Evolutionary conservation across 2,329 filamentous ascomycete genomes (phyloP), one percentile per base, ranked within the genome.

Genomic region (Xylaria sp.): DNA sequence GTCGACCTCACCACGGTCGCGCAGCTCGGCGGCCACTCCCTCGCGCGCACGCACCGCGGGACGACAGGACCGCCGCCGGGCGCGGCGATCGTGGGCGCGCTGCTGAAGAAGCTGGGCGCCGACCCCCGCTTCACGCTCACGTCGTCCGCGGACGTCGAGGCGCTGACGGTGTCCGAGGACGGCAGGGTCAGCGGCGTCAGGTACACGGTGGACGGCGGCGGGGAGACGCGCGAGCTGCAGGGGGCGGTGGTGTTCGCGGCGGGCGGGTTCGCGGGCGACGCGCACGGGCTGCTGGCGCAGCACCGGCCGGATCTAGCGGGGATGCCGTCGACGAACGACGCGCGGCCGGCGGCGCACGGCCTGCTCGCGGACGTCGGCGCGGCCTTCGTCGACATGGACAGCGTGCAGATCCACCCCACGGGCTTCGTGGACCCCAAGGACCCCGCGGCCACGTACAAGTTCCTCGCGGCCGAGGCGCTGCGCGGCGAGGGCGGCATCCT

Each of bases 391-490:
- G 84, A 86, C 31, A 86, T 86, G 84, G 81, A 84, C 49, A 81
- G 80, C 65, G 87, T 91, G 1, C 89, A 91, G 75, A 82, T 90
- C 4, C 89, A 91, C 69, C 88, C 89, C 2, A 90, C 88, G 0
- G 87, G 87, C 0, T 90, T 91, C 72, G 79, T 90, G 5, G 87
- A 90, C 68, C 83, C 84, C 0, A 79, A 80, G 1, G 80, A 82
- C 36, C 77, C 80, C 0, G 70, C 69, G 0, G 80, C 82, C 0
- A 76, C 77, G 38, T 82, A 87, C 54, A 90, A 90, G 76, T 87
- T 90, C 71, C 82, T 90, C 3, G 88, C 88, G 0, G 88, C 88
- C 0, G 89, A 91, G 75, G 81, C 88, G 65, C 79, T 91, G 29
- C 80, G 88, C 3, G 88, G 88, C 0, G 88, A 90, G 71, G 89